phyloP scores from a whole-genome alignment of 768 basidiomycete genomes.

The Pholiota molesta region DNA sequence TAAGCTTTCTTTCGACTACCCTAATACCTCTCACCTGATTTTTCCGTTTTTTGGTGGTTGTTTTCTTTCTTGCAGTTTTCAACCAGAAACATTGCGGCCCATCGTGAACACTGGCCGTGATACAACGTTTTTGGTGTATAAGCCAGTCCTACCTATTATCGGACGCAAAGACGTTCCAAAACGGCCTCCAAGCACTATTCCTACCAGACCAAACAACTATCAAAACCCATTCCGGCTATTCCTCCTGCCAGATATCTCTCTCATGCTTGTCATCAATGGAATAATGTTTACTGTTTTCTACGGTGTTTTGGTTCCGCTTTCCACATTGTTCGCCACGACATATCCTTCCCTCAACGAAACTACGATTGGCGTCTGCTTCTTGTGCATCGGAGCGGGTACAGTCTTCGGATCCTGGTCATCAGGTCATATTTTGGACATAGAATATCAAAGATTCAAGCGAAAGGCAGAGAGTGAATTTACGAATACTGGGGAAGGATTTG shows the following conservation, averaged over 20 bases:
- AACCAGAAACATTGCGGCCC: slow-evolving; percentile 57
- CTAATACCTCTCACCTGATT: too few species aligned
- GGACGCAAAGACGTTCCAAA: slow-evolving; percentile 27
- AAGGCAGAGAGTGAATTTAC: slow-evolving; percentile 25
- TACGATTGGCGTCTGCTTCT: slow-evolving; percentile 75
- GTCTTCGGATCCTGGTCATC: slow-evolving; percentile 55
- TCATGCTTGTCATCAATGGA: slow-evolving; percentile 54
- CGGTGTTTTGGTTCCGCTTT: slow-evolving; percentile 59
- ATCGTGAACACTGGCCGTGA: slow-evolving; percentile 59
- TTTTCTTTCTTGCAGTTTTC: slow-evolving; percentile 34
- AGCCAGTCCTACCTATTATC: slow-evolving; percentile 54
- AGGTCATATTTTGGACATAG: slow-evolving; percentile 67
- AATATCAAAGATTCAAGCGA: slow-evolving; percentile 52
- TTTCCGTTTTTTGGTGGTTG: background rate
- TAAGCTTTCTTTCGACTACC: slow-evolving; percentile 21
- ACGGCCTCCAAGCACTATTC: slow-evolving; percentile 25
- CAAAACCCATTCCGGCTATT: slow-evolving; percentile 62
- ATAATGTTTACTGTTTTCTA: slow-evolving; percentile 60
- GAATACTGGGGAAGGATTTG: slow-evolving; percentile 7
- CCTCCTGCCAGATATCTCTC: slow-evolving; percentile 53
- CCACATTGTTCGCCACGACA: slow-evolving; percentile 56
- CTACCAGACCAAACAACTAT: slow-evolving; percentile 41
- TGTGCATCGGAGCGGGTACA: slow-evolving; percentile 76
- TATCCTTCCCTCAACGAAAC: slow-evolving; percentile 67
- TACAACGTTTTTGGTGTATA: slow-evolving; percentile 48